A percentile compares a stretch with the other conserved stretches of the same genome.
These are phyloP conservation scores for Phytophthora niederhauseri DNA, from an alignment of 352 stramenopile species.

Conservation along the genomic window DNA sequence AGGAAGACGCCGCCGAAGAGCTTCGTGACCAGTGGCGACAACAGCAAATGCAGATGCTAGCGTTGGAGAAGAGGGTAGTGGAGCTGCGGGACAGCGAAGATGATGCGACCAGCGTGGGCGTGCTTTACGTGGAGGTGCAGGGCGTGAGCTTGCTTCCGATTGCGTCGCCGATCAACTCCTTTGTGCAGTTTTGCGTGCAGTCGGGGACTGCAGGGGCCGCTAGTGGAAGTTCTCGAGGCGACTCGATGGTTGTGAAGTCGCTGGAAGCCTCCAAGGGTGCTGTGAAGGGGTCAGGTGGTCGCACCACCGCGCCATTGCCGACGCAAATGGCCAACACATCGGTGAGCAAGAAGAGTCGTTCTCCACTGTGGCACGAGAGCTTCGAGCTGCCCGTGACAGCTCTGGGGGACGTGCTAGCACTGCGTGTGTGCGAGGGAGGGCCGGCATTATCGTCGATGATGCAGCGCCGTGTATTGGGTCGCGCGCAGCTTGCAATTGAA, in stretches of 20 bases:
- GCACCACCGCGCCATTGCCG: constrained; percentile 1
- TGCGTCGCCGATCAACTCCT: constrained; percentile 58
- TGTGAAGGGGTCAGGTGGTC: constrained; percentile 8
- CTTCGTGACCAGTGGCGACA: constrained; percentile 62
- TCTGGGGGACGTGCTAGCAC: constrained; percentile 53
- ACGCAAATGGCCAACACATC: constrained; percentile 50
- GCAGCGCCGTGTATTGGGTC: constrained; percentile 57
- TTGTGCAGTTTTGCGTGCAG: constrained; percentile 60
- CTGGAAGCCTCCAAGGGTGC: constrained; percentile 7
- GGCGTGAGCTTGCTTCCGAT: constrained; percentile 72
- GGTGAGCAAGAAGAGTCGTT: constrained; percentile 65
- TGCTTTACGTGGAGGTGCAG: constrained; percentile 60
- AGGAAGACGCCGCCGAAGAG: constrained; percentile 76
- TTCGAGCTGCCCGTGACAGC: constrained; percentile 60
- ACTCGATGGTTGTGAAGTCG: constrained; percentile 15
- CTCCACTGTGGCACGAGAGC: constrained; percentile 62
- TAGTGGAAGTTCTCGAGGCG: constrained; percentile 9
- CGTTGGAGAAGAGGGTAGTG: constrained; percentile 50
- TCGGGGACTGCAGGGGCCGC: constrained; percentile 5
- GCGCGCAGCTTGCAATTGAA: constrained; percentile 42
- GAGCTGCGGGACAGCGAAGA: constrained; percentile 33
- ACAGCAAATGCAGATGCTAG: constrained; percentile 39
- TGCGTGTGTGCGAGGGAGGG: constrained; percentile 65
- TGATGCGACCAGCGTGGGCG: constrained; percentile 34
- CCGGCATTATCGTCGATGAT: constrained; percentile 18